Base-by-base conservation (phyloP, 2,329 filamentous ascomycete species). In the Colletotrichum tropicale region DNA sequence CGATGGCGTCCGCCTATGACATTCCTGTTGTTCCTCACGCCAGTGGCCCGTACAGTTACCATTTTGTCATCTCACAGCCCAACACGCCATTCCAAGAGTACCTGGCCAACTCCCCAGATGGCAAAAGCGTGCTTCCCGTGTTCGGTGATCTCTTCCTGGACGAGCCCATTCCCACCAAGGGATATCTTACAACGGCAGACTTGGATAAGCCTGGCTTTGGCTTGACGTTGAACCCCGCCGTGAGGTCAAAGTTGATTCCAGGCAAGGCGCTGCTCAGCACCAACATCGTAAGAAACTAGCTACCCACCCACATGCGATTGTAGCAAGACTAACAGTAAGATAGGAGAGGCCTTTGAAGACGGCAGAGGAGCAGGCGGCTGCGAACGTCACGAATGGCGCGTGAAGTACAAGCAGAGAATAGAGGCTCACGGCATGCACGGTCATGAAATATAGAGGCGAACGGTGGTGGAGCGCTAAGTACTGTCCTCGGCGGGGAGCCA, bases 51-150 rank as follows among this genome's bases (percentile, higher is more conserved):
- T 98, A 98, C 87, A 97, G 95, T 81, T 98, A 98, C 86, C 96
- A 98, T 86, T 98, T 98, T 82, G 96, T 98, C 78, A 93, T 98
- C 76, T 98, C 95, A 60, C 96, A 98, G 85, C 92, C 95, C 77
- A 98, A 98, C 87, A 95, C 94, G 16, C 96, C 96, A 7, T 98
- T 98, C 90, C 96, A 98, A 85, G 96, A 98, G 85, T 98, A 98
- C 82, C 90, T 98, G 28, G 96, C 96, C 79, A 98, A 98, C 87
- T 98, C 95, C 3, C 92, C 96, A 1, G 96, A 98, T 81, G 96
- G 96, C 65, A 95, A 95, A 88, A 96, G 93, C 77, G 96, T 98
- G 21, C 87, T 96, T 77, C 96, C 96, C 3, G 96, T 98, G 8
- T 98, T 98, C 84, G 96, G 96, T 43, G 94, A 98, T 80, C 88